phyloP scores from a whole-genome alignment of 2,329 filamentous ascomycete species.

The Thelonectria rubi region DNA sequence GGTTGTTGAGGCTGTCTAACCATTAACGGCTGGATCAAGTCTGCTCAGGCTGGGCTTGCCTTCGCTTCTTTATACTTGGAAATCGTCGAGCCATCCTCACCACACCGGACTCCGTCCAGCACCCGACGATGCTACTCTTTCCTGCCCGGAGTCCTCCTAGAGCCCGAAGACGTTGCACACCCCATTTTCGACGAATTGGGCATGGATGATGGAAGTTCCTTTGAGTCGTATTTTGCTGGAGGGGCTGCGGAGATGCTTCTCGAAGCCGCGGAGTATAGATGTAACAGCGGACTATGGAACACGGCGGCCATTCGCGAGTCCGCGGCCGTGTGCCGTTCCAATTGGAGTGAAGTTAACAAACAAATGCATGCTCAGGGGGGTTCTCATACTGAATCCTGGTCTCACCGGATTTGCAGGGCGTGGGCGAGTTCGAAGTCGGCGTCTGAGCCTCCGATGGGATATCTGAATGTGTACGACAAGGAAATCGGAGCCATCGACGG shows the following conservation, averaged over 20 bases:
- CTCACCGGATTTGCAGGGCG: background rate
- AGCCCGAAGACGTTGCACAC: background rate
- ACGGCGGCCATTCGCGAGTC: background rate
- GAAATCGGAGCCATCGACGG: background rate
- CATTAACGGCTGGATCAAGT: background rate
- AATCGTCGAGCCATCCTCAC: background rate
- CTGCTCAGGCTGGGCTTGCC: background rate
- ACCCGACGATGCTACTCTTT: background rate
- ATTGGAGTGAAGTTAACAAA: background rate
- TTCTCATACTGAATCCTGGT: background rate
- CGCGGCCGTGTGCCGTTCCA: background rate
- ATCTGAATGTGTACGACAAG: background rate
- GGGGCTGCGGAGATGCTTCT: background rate
- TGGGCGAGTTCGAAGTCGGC: background rate
- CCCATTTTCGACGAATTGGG: background rate
- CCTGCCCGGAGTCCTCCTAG: background rate
- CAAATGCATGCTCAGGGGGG: background rate
- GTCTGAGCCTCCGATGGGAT: background rate
- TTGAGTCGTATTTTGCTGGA: background rate
- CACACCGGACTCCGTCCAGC: background rate
- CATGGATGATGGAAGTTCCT: background rate
- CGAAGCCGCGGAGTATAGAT: background rate
- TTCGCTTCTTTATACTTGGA: background rate
- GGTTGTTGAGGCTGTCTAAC: background rate
- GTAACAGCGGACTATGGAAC: background rate